Evolutionary conservation across 108 stramenopile genomes (phyloP), one percentile per base, ranked within the genome.

Genomic region (Cyclotella atomus): DNA sequence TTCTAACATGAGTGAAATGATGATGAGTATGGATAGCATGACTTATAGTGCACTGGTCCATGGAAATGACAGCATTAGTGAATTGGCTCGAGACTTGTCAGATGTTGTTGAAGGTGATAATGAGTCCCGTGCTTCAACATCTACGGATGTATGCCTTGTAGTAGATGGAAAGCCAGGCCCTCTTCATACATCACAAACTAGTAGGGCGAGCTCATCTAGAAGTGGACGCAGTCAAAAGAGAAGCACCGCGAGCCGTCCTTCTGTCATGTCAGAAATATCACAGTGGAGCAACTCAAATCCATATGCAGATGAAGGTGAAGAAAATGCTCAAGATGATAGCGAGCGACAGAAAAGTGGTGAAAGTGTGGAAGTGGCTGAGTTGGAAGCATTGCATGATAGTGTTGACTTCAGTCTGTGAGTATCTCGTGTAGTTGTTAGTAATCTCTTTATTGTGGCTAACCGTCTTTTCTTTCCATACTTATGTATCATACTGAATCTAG

Each of bases 181-280:
- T 61, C 60, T 61, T 28, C 7, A 28, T 5, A 2, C 10, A 28
- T 29, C 55, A 49, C n/a, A 19, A 9, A 27, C 27, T 5, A 56
- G 29, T 14, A 29, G 29, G 29, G 27, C 55, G 29, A 56, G 55
- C 29, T 9, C 17, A 24, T 9, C 25, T 6, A 28, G 17, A 49
- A 49, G 47, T 49, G 17, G 17, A n/a, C n/a, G n/a, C n/a, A 8
- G 55, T 29, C 25, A 28, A 56, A 29, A 27, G 55, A 23, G 28
- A 28, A 56, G 55, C 55, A 19, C 21, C 19, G 25, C 8, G 8
- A 29, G 21, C 33, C 19, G 32, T 15, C 30, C 8, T 2, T 57
- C 55, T 12, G 52, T 57, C 24, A 69, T 57, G 68, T 69, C 68
- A 10, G 68, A 69, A 57, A 69, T 69, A 21, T 69, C 68, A 15